Percentiles rank a stretch among this genome's conserved stretches.
These are phyloP conservation scores for Gossypium raimondii DNA, from an alignment of 345 rosid species.

Conservation along the genomic window DNA sequence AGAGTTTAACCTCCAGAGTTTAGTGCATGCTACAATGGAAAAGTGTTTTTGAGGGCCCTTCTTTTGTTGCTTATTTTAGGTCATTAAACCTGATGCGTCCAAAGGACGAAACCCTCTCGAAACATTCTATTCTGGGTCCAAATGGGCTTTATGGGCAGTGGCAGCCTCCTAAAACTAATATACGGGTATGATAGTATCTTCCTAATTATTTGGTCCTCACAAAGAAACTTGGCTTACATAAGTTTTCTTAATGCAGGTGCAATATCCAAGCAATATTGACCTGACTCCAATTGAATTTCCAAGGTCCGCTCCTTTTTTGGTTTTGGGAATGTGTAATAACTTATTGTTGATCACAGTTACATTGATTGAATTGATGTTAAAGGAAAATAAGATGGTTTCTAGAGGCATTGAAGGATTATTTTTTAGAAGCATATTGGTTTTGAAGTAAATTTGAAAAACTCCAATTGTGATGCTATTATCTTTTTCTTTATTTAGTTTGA, in stretches of 20 bases:
- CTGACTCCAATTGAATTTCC: conserved; percentile 73
- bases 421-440: neutral
- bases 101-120: conserved; percentile 78
- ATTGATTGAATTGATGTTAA: neutral
- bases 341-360: neutral
- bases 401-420: conserved; percentile 12
- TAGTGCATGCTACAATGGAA: conserved; percentile 9
- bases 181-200: conserved; percentile 40
- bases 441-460: neutral
- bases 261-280: conserved; percentile 78
- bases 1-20: neutral
- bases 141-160: conserved; percentile 73
- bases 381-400: conserved; percentile 7
- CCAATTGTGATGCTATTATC: neutral
- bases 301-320: conserved; percentile 46
- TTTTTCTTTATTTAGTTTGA: neutral
- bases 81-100: conserved; percentile 58
- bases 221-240: conserved; percentile 22
- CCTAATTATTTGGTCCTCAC: conserved; percentile 10
- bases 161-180: conserved; percentile 67
- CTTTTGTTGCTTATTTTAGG: conserved; percentile 37
- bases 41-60: conserved; percentile 6
- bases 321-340: neutral
- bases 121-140: conserved; percentile 89
- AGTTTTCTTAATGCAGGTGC: conserved; percentile 45